Evolutionary conservation across 1,284 basidiomycete genomes (phyloP).

Genomic region (Apiotrichum brassicae): DNA sequence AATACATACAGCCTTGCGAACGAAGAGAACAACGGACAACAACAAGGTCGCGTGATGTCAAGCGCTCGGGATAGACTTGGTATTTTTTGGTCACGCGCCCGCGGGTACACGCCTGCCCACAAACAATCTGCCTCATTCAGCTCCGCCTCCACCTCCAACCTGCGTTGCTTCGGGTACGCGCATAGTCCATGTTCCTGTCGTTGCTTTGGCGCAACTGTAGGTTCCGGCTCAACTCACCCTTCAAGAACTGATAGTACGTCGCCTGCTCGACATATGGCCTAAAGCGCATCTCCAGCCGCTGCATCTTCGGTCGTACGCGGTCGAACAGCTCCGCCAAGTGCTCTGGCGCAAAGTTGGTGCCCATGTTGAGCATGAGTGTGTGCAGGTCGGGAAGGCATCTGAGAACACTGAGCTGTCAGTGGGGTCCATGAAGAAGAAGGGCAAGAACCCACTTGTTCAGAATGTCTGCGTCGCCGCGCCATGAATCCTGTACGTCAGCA

Average conservation of each 20-base stretch:
- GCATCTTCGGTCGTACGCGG: slow-evolving; percentile 29
- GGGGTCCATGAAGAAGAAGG: not conserved
- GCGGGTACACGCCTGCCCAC: not conserved
- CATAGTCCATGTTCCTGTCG: too few relatives aligned
- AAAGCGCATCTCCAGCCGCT: slow-evolving; percentile 44
- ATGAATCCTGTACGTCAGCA: slow-evolving; percentile 28
- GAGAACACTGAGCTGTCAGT: slow-evolving; percentile 28
- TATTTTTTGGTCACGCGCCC: not conserved
- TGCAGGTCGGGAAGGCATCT: slow-evolving; percentile 35
- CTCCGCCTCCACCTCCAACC: not conserved
- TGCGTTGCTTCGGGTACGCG: too few relatives aligned
- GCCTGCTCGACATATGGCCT: slow-evolving; percentile 47
- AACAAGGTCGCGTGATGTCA: not conserved
- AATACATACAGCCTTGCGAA: not conserved
- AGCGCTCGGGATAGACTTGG: too few relatives aligned
- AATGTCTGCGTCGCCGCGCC: slow-evolving; percentile 46
- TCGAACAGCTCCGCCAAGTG: slow-evolving; percentile 47
- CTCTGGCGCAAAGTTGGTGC: slow-evolving; percentile 47
- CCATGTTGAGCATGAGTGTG: slow-evolving; percentile 42
- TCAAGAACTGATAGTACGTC: slow-evolving; percentile 46
- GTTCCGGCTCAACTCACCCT: slow-evolving; percentile 23
- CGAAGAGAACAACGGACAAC: too few relatives aligned
- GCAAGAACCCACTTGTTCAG: slow-evolving; percentile 40
- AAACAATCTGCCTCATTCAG: not conserved
- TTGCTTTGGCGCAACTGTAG: too few relatives aligned